Evolutionary conservation across 2,329 filamentous ascomycete genomes (phyloP), one percentile per base, ranked within the genome.

Genomic region (Fusarium odoratissimum): DNA sequence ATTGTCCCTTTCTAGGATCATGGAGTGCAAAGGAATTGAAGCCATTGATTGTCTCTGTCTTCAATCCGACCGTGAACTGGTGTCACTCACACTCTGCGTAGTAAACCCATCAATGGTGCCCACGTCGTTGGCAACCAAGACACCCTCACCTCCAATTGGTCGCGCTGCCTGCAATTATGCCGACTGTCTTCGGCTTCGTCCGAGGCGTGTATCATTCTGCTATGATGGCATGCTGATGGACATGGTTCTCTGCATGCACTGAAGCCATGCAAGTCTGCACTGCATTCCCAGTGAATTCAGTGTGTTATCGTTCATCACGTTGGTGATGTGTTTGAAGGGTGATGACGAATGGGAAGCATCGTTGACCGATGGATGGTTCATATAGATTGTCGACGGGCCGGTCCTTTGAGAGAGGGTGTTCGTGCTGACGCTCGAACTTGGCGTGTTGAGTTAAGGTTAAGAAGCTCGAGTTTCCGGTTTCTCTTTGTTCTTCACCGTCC

Each of bases 201-300:
- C 66, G 66, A 68, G 57, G 38, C 64, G 61, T 57, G 65, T 23
- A 37, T 31, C 16, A 52, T 48, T 44, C 21, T 45, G 37, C 45
- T 63, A 62, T 55, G n/a, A 64, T 35, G 44, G 33, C 42, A 40
- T 44, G 49, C 19, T 31, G 30, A 31, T 45, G 38, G 23, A 14
- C 62, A 52, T 67, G 44, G 45, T 45, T 54, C 45, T 40, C 55
- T 64, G 62, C 64, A 67, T 52, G 54, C 65, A 68, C 58, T 21
- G 35, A 48, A 54, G 40, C 54, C 42, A 37, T 59, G 48, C 48
- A 68, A 42, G 25, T 67, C 42, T 73, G 49, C 70, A 73, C 70
- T 63, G 70, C 70, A 64, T 71, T 60, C 48, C 52, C 44, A n/a
- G 14, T 67, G 28, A 38, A 52, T 73, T 61, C 55, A 45, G 70